Percentiles rank a stretch among this genome's conserved stretches.
Conservation (phyloP, 2,329 filamentous ascomycete genomes). For the Trichoderma guizhouense region DNA sequence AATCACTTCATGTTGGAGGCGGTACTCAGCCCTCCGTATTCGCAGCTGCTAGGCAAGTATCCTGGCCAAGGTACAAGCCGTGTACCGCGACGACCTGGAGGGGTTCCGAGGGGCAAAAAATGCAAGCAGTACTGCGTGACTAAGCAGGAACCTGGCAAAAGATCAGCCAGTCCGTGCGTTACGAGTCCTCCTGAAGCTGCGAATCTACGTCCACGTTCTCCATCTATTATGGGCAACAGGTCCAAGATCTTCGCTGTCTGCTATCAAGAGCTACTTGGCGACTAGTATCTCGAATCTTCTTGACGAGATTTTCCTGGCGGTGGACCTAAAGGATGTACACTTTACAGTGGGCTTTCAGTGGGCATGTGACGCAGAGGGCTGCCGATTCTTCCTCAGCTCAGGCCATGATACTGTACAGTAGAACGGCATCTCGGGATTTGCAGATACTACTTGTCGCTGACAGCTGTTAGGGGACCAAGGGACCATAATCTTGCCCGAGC, state of each 20-base stretch:
- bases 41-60: background rate
- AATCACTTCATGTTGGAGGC: background rate
- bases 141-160: background rate
- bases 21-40: background rate
- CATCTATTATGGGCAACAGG: background rate
- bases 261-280: slow-evolving; percentile 1
- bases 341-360: slow-evolving; percentile 6
- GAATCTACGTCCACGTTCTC: background rate
- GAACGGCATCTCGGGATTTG: slow-evolving; percentile 1
- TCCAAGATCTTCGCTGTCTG: background rate
- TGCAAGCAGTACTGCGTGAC: background rate
- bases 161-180: background rate
- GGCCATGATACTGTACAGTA: background rate
- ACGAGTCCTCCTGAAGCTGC: background rate
- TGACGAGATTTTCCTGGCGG: background rate
- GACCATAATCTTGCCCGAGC: background rate
- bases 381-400: slow-evolving; percentile 8
- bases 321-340: background rate
- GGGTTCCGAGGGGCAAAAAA: background rate
- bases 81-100: background rate
- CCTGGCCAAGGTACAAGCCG: background rate
- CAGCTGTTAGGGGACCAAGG: background rate
- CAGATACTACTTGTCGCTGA: background rate
- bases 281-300: background rate
- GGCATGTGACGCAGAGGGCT: slow-evolving; percentile 10